Percentiles rank a stretch among this genome's conserved stretches.
Evolutionary conservation across 257 asterid genomes (phyloP).

Genomic region (Gentiana macrophylla): DNA sequence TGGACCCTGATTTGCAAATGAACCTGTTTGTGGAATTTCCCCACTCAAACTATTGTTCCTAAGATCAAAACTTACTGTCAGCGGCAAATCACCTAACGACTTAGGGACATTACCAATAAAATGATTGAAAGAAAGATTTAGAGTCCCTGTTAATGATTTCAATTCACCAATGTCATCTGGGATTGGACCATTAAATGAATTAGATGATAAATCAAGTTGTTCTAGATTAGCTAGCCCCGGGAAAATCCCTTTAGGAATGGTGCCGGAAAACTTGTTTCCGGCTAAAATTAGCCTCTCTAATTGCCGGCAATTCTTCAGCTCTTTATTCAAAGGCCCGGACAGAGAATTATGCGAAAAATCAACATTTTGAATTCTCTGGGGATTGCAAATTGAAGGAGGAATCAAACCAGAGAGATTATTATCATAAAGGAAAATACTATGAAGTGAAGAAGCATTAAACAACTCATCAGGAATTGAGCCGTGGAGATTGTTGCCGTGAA

Average conservation of each 20-base stretch:
- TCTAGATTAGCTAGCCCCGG: conserved; percentile 70
- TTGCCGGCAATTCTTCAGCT: conserved; percentile 67
- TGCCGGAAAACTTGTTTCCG: conserved; percentile 52
- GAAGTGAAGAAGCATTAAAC: conserved; percentile 79
- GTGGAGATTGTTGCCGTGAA: conserved; percentile 64
- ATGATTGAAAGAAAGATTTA: conserved; percentile 73
- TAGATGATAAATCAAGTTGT: conserved; percentile 70
- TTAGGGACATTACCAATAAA: conserved; percentile 64
- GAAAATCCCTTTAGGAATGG: conserved; percentile 60
- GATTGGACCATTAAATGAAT: conserved; percentile 53
- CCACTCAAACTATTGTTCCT: conserved; percentile 68
- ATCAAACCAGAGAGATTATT: conserved; percentile 74
- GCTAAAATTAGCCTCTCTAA: conserved; percentile 62
- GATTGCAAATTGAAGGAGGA: conserved; percentile 63
- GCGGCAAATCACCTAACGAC: conserved; percentile 60
- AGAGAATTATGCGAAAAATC: conserved; percentile 70
- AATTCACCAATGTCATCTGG: conserved; percentile 80
- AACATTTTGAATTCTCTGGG: conserved; percentile 66
- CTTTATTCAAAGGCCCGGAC: conserved; percentile 55
- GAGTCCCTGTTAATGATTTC: conserved; percentile 67
- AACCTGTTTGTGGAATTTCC: conserved; percentile 85
- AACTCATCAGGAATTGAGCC: conserved; percentile 81
- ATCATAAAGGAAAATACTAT: conserved; percentile 67
- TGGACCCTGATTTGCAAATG: conserved; percentile 91
- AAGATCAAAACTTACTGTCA: conserved; percentile 85